phyloP scores from a whole-genome alignment of 169 alveolate species.

The Cryptosporidium canis region DNA sequence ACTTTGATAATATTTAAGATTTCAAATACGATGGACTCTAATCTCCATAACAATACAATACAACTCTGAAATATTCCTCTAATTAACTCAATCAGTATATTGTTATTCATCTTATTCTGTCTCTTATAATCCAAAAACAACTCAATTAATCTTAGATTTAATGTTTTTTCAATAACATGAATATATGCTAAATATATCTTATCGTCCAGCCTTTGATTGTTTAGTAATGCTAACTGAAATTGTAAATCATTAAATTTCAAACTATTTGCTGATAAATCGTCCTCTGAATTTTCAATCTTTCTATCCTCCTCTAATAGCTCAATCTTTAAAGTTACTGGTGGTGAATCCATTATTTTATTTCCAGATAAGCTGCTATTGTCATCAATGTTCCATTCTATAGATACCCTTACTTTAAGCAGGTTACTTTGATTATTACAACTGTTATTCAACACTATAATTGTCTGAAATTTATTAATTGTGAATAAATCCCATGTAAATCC shows the following conservation, averaged over 20 bases:
- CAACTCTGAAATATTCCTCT: constrained; percentile 57
- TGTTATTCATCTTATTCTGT: constrained; percentile 6
- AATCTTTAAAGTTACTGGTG: constrained; percentile 2
- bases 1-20: constrained; percentile 44
- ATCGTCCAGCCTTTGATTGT: constrained; percentile 6
- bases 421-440: constrained; percentile 3
- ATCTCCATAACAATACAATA: constrained; percentile 44
- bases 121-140: constrained; percentile 3
- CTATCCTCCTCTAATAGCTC: neutral
- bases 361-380: neutral
- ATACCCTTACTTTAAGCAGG: neutral
- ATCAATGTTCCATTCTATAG: constrained; percentile 63
- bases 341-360: neutral
- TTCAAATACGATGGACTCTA: constrained; percentile 51
- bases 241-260: neutral
- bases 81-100: constrained; percentile 35
- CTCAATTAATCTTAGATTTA: constrained; percentile 32
- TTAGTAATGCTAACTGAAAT: neutral
- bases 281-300: neutral
- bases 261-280: neutral
- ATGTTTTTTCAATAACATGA: constrained; percentile 10
- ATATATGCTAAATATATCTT: constrained; percentile 45
- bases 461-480: constrained; percentile 54
- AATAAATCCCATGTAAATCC: constrained; percentile 70
- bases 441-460: constrained; percentile 7